phyloP scores from a whole-genome alignment of 2,329 filamentous ascomycete genomes.

The Aciculosporium take region DNA sequence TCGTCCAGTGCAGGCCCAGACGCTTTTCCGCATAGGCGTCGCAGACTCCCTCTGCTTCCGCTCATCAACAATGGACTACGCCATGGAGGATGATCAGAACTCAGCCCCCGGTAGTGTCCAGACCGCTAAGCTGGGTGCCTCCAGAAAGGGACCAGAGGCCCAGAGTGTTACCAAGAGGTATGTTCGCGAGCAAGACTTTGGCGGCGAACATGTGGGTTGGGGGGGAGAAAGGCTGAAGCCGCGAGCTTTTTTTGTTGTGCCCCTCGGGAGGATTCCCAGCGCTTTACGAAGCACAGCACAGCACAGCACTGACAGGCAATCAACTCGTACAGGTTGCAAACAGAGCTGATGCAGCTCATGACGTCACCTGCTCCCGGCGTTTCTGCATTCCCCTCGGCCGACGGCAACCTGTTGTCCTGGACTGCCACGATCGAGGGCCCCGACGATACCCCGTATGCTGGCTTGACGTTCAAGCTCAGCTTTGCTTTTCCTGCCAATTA shows the following conservation, averaged over 20 bases:
- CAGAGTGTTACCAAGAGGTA: slow-evolving; percentile 71
- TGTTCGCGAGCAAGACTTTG: background rate
- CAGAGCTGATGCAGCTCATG: slow-evolving; percentile 97
- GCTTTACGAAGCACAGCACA: background rate
- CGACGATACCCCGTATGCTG: slow-evolving; percentile 78
- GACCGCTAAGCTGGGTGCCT: slow-evolving; percentile 44
- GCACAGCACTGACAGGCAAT: background rate
- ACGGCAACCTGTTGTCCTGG: slow-evolving; percentile 86
- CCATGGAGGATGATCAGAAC: slow-evolving; percentile 48
- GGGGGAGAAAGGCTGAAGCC: background rate
- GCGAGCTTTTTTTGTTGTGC: background rate
- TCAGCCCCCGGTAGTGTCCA: slow-evolving; percentile 47
- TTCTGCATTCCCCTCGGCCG: slow-evolving; percentile 82
- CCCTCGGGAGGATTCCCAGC: background rate
- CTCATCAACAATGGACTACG: slow-evolving; percentile 25
- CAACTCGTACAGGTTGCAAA: slow-evolving; percentile 58
- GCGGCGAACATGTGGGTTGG: background rate
- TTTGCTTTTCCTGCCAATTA: slow-evolving; percentile 88
- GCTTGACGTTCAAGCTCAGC: slow-evolving; percentile 78
- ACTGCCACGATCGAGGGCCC: slow-evolving; percentile 88
- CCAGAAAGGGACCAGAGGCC: slow-evolving; percentile 46
- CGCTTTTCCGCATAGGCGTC: background rate
- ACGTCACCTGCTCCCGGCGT: slow-evolving; percentile 84
- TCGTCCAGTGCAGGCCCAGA: background rate
- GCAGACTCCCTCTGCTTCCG: background rate